A percentile compares a stretch with the other conserved stretches of the same genome.
Evolutionary conservation across 805 yeast genomes (phyloP).

Genomic region (Yarrowia sp.): DNA sequence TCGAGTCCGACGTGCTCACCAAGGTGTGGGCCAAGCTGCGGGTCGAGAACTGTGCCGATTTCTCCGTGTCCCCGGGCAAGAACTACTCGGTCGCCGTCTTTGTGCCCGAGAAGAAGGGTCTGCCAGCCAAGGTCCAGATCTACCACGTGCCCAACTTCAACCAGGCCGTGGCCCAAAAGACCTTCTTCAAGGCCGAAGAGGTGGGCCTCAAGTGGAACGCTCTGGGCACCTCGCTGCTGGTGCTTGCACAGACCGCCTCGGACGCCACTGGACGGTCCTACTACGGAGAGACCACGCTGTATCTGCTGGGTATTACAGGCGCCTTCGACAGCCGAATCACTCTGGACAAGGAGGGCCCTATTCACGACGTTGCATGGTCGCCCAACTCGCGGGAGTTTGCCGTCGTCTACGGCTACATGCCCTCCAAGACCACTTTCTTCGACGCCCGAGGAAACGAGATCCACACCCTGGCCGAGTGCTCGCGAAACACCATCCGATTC

Average conservation of each 20-base stretch:
- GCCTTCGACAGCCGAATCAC: conserved; percentile 87
- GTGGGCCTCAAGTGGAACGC: conserved; percentile 93
- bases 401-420: conserved; percentile 97
- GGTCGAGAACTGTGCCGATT: conserved; percentile 63
- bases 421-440: conserved; percentile 91
- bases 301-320: conserved; percentile 89
- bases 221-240: conserved; percentile 91
- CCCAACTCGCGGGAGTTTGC: conserved; percentile 97
- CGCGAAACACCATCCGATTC: conserved; percentile 87
- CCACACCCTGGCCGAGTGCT: conserved; percentile 81
- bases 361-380: conserved; percentile 97
- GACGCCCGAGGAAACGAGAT: conserved; percentile 91
- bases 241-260: conserved; percentile 93
- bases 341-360: conserved; percentile 92
- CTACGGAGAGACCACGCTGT: conserved; percentile 94
- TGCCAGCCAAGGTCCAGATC: conserved; percentile 87
- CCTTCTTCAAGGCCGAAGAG: conserved; percentile 94
- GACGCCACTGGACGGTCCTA: conserved; percentile 92
- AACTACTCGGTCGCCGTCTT: conserved; percentile 91
- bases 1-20: conserved; percentile 56
- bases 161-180: conserved; percentile 82
- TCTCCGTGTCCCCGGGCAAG: conserved; percentile 82
- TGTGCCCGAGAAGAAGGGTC: conserved; percentile 83
- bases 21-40: conserved; percentile 65
- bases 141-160: conserved; percentile 77